Evolutionary conservation across 2,329 filamentous ascomycete species (phyloP).

Genomic region (Tolypocladium album): DNA sequence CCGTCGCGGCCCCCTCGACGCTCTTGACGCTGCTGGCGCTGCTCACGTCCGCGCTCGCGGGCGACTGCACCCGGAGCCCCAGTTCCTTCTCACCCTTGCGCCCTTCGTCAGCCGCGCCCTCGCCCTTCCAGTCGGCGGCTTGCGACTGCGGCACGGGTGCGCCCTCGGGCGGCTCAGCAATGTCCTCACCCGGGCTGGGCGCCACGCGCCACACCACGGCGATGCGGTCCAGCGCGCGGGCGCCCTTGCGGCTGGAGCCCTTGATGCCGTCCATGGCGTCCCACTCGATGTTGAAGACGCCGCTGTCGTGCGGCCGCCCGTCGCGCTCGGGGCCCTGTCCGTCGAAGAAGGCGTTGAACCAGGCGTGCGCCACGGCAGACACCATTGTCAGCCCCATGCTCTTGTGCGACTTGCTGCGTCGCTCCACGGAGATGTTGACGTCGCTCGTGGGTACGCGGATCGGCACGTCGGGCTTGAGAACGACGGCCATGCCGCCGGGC

Average conservation of each 20-base stretch:
- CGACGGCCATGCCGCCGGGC: conserved; percentile 58
- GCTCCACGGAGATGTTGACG: conserved; percentile 82
- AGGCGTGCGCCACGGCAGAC: conserved; percentile 85
- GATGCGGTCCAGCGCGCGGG: conserved; percentile 68
- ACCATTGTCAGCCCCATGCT: conserved; percentile 80
- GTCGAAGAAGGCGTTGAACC: conserved; percentile 95
- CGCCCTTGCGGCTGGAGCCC: conserved; percentile 73
- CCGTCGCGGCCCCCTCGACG: conserved; percentile 6
- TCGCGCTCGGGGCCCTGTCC: conserved; percentile 60
- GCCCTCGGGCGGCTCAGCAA: conserved; percentile 53
- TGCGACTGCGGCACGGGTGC: conserved; percentile 59
- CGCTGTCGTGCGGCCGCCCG: conserved; percentile 57
- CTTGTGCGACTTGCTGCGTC: conserved; percentile 68
- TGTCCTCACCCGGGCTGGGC: conserved; percentile 18
- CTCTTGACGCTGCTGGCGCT: conserved; percentile 51
- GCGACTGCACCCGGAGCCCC: conserved; percentile 55
- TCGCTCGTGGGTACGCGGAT: conserved; percentile 72
- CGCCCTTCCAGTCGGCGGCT: conserved; percentile 67
- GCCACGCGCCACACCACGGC: conserved; percentile 69
- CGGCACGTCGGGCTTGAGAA: conserved; percentile 61
- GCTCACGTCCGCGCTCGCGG: conserved; percentile 57
- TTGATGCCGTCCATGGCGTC: conserved; percentile 86
- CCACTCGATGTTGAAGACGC: conserved; percentile 48
- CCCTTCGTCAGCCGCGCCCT: conserved; percentile 27
- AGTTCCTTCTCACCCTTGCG: conserved; percentile 45